A percentile compares a stretch with the other conserved stretches of the same genome.
phyloP scores from a whole-genome alignment of 2,329 filamentous ascomycete genomes.

The Arthroderma uncinatum region DNA sequence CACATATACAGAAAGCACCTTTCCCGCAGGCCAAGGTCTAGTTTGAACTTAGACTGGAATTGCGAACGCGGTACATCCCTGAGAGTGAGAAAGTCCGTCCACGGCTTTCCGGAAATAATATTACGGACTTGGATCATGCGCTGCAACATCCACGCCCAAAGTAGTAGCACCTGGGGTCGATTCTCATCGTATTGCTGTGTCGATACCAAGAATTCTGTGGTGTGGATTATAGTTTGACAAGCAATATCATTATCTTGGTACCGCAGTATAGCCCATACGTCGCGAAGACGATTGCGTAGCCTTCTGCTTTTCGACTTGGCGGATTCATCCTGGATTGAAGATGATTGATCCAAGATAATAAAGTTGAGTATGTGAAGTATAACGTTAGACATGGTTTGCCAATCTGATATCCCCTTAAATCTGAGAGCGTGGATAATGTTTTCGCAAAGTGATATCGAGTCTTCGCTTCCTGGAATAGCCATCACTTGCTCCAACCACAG shows the following conservation, averaged over 20 bases:
- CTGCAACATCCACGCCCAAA: slow-evolving; percentile 22
- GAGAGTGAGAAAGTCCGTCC: background rate
- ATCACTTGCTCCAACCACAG: slow-evolving; percentile 25
- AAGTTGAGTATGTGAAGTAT: background rate
- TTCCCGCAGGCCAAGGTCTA: background rate
- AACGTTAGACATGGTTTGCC: background rate
- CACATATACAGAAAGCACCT: slow-evolving; percentile 9
- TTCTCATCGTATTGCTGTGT: slow-evolving; percentile 15
- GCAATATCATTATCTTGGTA: slow-evolving; percentile 19
- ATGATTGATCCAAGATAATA: background rate
- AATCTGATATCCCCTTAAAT: background rate
- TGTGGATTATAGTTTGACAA: slow-evolving; percentile 22
- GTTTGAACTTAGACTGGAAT: background rate
- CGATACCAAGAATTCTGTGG: slow-evolving; percentile 25
- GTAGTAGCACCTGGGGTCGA: slow-evolving; percentile 18
- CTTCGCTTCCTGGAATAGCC: slow-evolving; percentile 8
- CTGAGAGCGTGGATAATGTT: slow-evolving; percentile 20
- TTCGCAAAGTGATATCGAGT: slow-evolving; percentile 20
- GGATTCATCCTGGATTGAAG: background rate
- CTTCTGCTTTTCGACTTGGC: background rate
- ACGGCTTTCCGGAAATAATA: background rate
- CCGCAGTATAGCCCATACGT: slow-evolving; percentile 16
- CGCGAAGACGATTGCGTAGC: slow-evolving; percentile 9
- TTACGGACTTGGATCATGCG: background rate
- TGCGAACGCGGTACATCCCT: background rate